Conservation (phyloP, 192 early-diverging fungal species). For the Haplosporangium gracile region DNA sequence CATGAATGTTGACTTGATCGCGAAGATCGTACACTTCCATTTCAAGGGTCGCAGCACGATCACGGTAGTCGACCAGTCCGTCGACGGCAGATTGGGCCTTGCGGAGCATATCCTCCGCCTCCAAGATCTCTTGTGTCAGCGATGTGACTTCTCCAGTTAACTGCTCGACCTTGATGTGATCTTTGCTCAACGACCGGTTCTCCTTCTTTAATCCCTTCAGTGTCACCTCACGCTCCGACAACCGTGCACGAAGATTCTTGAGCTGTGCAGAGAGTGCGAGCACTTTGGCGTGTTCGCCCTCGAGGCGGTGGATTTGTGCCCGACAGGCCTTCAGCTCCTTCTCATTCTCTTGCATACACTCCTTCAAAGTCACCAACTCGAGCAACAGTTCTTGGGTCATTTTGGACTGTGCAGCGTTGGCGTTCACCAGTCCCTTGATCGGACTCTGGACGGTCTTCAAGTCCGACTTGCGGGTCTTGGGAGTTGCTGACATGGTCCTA, state of each 20-base stretch:
- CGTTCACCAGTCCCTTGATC: constrained; percentile 15
- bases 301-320: constrained; percentile 6
- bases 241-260: background rate
- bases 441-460: constrained; percentile 1
- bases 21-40: constrained; percentile 17
- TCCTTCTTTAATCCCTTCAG: constrained; percentile 4
- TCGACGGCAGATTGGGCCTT: constrained; percentile 17
- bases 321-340: constrained; percentile 11
- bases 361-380: constrained; percentile 1
- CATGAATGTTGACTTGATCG: constrained; percentile 11
- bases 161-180: background rate
- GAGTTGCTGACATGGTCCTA: background rate
- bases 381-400: background rate
- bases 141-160: constrained; percentile 6
- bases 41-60: constrained; percentile 7
- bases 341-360: background rate
- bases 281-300: constrained; percentile 11
- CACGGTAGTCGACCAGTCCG: constrained; percentile 8
- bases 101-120: constrained; percentile 3
- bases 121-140: constrained; percentile 11
- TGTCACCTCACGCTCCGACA: background rate
- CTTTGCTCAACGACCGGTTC: constrained; percentile 11
- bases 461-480: background rate
- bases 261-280: background rate
- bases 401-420: background rate